phyloP scores from a whole-genome alignment of 2,329 filamentous ascomycete genomes.

The Arachnopeziza araneosa region DNA sequence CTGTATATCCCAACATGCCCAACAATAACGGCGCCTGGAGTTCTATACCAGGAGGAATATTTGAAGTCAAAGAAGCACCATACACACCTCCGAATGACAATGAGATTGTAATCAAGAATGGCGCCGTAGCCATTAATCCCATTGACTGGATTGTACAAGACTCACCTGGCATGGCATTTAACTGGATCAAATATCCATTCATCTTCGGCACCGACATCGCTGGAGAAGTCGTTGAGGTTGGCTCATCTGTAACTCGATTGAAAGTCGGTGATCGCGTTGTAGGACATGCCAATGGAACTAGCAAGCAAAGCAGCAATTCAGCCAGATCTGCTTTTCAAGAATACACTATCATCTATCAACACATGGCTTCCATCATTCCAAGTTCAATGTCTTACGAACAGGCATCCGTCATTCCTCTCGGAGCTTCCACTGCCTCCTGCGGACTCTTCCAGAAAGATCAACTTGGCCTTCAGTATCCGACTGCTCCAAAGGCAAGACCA shows the following conservation, averaged over 20 bases:
- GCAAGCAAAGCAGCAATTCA: neutral
- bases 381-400: slow-evolving; percentile 24
- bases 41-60: slow-evolving; percentile 26
- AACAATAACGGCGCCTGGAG: slow-evolving; percentile 3
- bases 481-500: neutral
- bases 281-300: neutral
- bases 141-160: slow-evolving; percentile 30
- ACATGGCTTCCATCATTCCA: slow-evolving; percentile 22
- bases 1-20: neutral
- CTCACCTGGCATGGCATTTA: slow-evolving; percentile 2
- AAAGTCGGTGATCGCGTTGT: slow-evolving; percentile 47
- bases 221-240: slow-evolving; percentile 47
- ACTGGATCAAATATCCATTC: slow-evolving; percentile 24
- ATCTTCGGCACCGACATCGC: slow-evolving; percentile 49
- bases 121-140: slow-evolving; percentile 38
- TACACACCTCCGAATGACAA: slow-evolving; percentile 31
- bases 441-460: slow-evolving; percentile 16
- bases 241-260: slow-evolving; percentile 36
- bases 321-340: slow-evolving; percentile 25
- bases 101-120: slow-evolving; percentile 33
- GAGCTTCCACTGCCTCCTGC: slow-evolving; percentile 25
- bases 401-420: slow-evolving; percentile 28
- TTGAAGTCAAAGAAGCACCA: slow-evolving; percentile 32
- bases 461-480: slow-evolving; percentile 22
- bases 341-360: slow-evolving; percentile 21